These are phyloP conservation scores for Pleurotus citrinopileatus DNA, from an alignment of 768 basidiomycete species.

Conservation along the genomic window DNA sequence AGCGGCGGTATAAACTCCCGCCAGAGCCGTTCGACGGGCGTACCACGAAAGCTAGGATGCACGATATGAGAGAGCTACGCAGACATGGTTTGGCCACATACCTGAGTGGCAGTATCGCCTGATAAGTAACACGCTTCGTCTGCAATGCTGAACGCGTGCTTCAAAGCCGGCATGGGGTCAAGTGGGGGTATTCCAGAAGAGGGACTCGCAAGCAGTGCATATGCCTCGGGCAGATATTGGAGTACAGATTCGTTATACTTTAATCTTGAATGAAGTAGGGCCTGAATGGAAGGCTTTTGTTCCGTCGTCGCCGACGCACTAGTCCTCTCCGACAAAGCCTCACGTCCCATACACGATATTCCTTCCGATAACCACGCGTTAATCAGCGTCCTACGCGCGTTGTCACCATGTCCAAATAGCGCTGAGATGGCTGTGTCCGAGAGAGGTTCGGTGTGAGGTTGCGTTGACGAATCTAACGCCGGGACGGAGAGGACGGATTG, in stretches of 20 bases:
- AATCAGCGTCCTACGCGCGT: constrained; percentile 62
- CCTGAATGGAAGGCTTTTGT: constrained; percentile 33
- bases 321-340: neutral
- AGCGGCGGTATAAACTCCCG: constrained; percentile 69
- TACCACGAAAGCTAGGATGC: constrained; percentile 67
- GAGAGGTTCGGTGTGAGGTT: constrained; percentile 54
- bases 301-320: constrained; percentile 2
- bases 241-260: constrained; percentile 68
- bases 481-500: constrained; percentile 59
- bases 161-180: constrained; percentile 58
- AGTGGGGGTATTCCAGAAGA: constrained; percentile 44
- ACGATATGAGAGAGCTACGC: constrained; percentile 5
- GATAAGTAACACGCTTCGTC: constrained; percentile 65
- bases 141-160: constrained; percentile 60
- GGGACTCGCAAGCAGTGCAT: constrained; percentile 62
- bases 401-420: constrained; percentile 69
- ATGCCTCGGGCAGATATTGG: constrained; percentile 72
- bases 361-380: constrained; percentile 76
- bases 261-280: constrained; percentile 55
- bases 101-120: constrained; percentile 55
- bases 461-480: neutral
- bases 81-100: constrained; percentile 26
- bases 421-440: constrained; percentile 68
- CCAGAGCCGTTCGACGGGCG: constrained; percentile 59
- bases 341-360: constrained; percentile 43